Conservation (phyloP, 441 rosid species). For the Euphorbia celastroides region DNA sequence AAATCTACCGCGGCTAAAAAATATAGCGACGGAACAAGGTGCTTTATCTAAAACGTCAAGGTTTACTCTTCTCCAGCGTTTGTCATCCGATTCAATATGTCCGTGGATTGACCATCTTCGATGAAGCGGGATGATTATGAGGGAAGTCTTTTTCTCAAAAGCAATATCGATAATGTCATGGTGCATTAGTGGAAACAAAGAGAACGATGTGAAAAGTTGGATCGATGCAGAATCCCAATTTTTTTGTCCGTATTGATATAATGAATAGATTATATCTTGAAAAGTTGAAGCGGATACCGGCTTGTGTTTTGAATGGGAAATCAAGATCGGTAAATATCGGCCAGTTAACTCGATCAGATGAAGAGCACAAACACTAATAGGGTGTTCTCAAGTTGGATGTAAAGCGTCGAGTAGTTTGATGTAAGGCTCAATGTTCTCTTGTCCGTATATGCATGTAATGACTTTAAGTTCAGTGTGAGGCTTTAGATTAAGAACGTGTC, state of each 20-base stretch:
- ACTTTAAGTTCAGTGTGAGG: constrained; percentile 26
- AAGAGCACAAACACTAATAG: constrained; percentile 31
- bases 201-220: constrained; percentile 30
- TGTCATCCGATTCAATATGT: constrained; percentile 22
- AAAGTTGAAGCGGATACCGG: constrained; percentile 11
- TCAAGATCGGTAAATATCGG: constrained; percentile 33
- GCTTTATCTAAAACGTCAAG: constrained; percentile 37
- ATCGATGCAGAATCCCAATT: constrained; percentile 8
- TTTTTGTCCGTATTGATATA: constrained; percentile 24
- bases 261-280: constrained; percentile 25
- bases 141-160: constrained; percentile 23
- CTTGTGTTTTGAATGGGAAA: constrained; percentile 23
- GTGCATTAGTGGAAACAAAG: constrained; percentile 32
- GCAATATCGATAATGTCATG: constrained; percentile 45
- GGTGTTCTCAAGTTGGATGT: constrained; percentile 28
- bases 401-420: constrained; percentile 29
- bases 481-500: constrained; percentile 28
- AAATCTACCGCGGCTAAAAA: constrained; percentile 33
- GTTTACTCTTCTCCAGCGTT: constrained; percentile 29
- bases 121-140: constrained; percentile 42
- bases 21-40: constrained; percentile 57
- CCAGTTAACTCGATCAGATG: constrained; percentile 51
- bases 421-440: constrained; percentile 31
- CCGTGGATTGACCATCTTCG: constrained; percentile 29
- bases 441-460: constrained; percentile 47